Evolutionary conservation across 805 yeast genomes (phyloP), one percentile per base, ranked within the genome.

Genomic region (Kluyveromyces aestuarii): DNA sequence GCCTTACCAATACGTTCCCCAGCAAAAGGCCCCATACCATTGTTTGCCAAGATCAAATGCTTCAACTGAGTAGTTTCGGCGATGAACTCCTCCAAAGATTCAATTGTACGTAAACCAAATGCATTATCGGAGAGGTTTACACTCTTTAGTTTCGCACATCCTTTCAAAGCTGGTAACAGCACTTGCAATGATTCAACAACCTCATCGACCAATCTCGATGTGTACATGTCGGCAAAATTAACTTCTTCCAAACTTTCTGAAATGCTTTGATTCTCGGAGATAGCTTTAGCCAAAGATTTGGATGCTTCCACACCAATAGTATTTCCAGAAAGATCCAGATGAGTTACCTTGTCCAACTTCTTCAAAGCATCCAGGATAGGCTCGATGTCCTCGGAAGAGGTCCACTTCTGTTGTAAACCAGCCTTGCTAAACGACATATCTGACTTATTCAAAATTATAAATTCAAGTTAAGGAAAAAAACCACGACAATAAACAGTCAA

Each of bases 11-110:
- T 86, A 64, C 96, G 79, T 49, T 91, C 84, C 59, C 99, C 99
- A 0, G 98, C 96, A 64, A 85, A 85, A 25, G 99, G 99, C 36
- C 99, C 99, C 81, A 93, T 84, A 48, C 99, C 99, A 66, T 93
- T 93, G 70, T 93, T 93, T 43, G 96, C 84, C 53, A 93, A 73
- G 55, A 87, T 82, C 66, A 93, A 76, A 64, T 93, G 96, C 67
- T 87, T 84, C 48, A 93, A 70, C 25, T 95, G 81, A 16, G 79
- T 76, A 36, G 91, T 95, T 57, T 82, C 74, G 11, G 86, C 71
- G 50, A 93, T 72, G 59, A 82, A 89, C 27, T 72, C 74, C 63
- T 93, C 96, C 48, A 93, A 75, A 8, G 93, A 95, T 50, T 84
- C 96, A 52, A 93, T 87, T 21, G 98, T 86, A 62, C 93, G 95